Evolutionary conservation across 495 filamentous ascomycete species (phyloP).

Genomic region (Trichoderma reesei): DNA sequence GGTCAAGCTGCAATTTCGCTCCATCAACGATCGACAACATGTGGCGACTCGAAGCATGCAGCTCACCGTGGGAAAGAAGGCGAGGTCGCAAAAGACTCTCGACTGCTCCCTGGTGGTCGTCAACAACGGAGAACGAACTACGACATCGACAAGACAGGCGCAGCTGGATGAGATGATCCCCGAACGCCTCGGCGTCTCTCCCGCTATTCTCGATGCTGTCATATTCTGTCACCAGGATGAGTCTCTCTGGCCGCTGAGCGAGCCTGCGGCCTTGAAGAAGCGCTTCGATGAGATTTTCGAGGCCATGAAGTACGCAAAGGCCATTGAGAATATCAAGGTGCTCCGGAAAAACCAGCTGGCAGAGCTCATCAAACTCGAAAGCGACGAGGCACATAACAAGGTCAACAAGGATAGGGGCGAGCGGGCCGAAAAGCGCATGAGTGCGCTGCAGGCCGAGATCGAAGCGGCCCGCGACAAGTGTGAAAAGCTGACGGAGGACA

Average conservation of each 20-base stretch:
- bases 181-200: conserved; percentile 79
- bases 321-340: conserved; percentile 84
- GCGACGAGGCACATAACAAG: conserved; percentile 66
- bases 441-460: conserved; percentile 62
- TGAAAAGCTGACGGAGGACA: conserved; percentile 41
- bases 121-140: conserved; percentile 69
- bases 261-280: conserved; percentile 75
- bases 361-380: conserved; percentile 58
- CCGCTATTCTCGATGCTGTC: conserved; percentile 81
- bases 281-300: conserved; percentile 97
- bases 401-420: conserved; percentile 82
- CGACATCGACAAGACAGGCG: conserved; percentile 65
- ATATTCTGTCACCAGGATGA: conserved; percentile 99
- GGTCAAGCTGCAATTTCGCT: conserved; percentile 79
- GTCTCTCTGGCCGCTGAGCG: conserved; percentile 95
- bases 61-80: conserved; percentile 75
- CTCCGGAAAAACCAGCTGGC: conserved; percentile 75
- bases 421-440: conserved; percentile 49
- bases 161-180: conserved; percentile 79
- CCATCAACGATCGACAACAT: conserved; percentile 63
- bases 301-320: conserved; percentile 91
- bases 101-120: conserved; percentile 66
- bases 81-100: conserved; percentile 61
- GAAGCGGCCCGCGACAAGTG: conserved; percentile 51
- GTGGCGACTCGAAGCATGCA: conserved; percentile 74